Conservation (phyloP, 441 rosid genomes). For the Brassica balearica region DNA sequence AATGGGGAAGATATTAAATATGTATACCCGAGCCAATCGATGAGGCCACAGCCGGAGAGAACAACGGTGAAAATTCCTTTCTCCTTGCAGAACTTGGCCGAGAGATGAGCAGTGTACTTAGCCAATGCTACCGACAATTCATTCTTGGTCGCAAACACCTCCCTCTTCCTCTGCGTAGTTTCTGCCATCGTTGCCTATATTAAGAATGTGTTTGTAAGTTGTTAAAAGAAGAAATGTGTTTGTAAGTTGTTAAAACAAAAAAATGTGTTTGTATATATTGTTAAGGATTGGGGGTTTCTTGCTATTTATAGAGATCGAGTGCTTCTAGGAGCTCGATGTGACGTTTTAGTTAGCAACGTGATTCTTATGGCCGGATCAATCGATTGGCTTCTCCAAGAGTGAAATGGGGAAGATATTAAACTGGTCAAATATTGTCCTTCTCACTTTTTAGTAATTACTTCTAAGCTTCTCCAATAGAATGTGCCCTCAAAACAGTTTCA, state of each 20-base stretch:
- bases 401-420: no score
- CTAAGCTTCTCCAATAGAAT: neutral
- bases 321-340: neutral
- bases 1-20: neutral
- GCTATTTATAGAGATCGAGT: slow-evolving; percentile 18
- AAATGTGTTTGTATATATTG: neutral
- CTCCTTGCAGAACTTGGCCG: slow-evolving; percentile 59
- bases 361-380: neutral
- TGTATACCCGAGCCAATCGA: slow-evolving; percentile 64
- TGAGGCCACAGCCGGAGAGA: slow-evolving; percentile 77
- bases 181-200: slow-evolving; percentile 19
- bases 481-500: neutral
- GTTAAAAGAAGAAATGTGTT: neutral
- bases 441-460: neutral
- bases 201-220: neutral
- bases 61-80: slow-evolving; percentile 74
- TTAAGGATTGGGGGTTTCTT: neutral
- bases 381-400: no score
- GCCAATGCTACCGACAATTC: slow-evolving; percentile 62
- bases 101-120: slow-evolving; percentile 63
- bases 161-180: slow-evolving; percentile 2
- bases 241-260: neutral
- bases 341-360: slow-evolving; percentile 6
- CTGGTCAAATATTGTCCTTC: neutral
- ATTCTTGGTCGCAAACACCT: neutral